phyloP scores from a whole-genome alignment of 2,329 filamentous ascomycete species.

The Microdochium bolleyi region DNA sequence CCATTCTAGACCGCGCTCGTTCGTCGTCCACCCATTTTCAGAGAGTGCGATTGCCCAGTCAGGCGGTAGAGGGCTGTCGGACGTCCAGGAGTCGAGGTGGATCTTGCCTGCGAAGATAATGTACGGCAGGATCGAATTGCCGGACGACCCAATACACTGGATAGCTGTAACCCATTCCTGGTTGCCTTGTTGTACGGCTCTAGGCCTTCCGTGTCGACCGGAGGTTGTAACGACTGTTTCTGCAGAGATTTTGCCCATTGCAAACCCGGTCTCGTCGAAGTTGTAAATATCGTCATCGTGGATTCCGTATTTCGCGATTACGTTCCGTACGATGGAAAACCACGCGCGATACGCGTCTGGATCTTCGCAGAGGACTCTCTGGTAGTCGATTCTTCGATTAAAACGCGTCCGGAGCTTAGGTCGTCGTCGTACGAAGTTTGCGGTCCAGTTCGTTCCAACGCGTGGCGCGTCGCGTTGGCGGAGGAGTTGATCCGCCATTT shows the following conservation, averaged over 20 bases:
- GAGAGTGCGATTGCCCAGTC: too few relatives aligned
- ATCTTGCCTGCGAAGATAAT: constrained; percentile 2
- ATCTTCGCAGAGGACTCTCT: constrained; percentile 15
- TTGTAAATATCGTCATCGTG: constrained; percentile 12
- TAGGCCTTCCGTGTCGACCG: constrained; percentile 10
- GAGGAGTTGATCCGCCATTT: too few relatives aligned
- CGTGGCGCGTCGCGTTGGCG: constrained; percentile 6
- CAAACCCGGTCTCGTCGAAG: constrained; percentile 20
- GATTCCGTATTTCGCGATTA: constrained; percentile 12
- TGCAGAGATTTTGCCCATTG: constrained; percentile 17
- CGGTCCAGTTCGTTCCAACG: constrained; percentile 14
- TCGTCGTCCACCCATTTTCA: too few relatives aligned
- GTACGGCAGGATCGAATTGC: constrained; percentile 6
- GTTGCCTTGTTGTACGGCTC: constrained; percentile 14
- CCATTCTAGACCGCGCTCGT: too few relatives aligned
- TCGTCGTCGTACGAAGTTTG: constrained; percentile 17
- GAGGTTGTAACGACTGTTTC: constrained; percentile 16
- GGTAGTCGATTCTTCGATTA: constrained; percentile 12
- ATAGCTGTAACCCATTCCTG: constrained; percentile 17
- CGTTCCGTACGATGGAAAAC: constrained; percentile 11
- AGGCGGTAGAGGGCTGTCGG: too few relatives aligned
- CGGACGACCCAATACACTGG: constrained; percentile 6
- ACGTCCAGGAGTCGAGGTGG: constrained; percentile 1
- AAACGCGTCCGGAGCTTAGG: constrained; percentile 14
- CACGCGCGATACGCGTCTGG: constrained; percentile 9